These are phyloP conservation scores for Trichosporon sp. DNA, from an alignment of 1,284 basidiomycete genomes.

Conservation along the genomic window DNA sequence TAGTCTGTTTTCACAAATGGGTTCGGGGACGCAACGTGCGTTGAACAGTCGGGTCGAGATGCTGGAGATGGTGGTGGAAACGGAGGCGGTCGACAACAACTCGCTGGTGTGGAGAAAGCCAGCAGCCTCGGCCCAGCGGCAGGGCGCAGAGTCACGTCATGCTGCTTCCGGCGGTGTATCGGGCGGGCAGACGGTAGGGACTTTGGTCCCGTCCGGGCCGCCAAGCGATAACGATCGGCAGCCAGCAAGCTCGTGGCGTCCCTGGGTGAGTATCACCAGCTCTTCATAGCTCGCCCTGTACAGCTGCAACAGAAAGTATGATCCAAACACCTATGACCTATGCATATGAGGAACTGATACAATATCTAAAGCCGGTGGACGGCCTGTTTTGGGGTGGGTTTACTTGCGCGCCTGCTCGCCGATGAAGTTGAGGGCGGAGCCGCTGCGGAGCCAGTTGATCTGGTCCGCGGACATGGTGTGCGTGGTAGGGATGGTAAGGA, in stretches of 20 bases:
- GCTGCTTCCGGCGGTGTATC: neutral
- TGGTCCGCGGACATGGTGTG: slow-evolving; percentile 89
- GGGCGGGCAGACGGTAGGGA: neutral
- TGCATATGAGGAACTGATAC: slow-evolving; percentile 10
- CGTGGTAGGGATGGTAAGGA: slow-evolving; percentile 64
- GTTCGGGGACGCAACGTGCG: neutral
- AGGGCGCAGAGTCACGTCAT: neutral
- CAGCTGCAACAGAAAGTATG: neutral
- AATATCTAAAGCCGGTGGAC: slow-evolving; percentile 1
- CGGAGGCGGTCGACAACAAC: neutral
- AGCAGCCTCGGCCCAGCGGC: neutral
- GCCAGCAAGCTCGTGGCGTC: neutral
- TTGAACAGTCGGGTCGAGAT: neutral
- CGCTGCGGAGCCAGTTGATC: slow-evolving; percentile 76
- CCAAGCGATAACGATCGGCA: slow-evolving; percentile 3
- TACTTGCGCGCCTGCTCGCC: slow-evolving; percentile 38
- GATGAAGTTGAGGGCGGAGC: slow-evolving; percentile 73
- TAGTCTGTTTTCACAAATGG: neutral
- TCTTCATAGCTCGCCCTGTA: neutral
- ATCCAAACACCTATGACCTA: slow-evolving; percentile 6
- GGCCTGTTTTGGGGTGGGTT: neutral
- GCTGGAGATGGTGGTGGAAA: neutral
- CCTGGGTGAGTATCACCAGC: neutral
- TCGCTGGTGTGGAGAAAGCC: neutral
- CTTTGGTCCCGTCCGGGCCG: neutral